Evolutionary conservation across 768 basidiomycete genomes (phyloP).

Genomic region (button mushroom (Agaricus bisporus)): DNA sequence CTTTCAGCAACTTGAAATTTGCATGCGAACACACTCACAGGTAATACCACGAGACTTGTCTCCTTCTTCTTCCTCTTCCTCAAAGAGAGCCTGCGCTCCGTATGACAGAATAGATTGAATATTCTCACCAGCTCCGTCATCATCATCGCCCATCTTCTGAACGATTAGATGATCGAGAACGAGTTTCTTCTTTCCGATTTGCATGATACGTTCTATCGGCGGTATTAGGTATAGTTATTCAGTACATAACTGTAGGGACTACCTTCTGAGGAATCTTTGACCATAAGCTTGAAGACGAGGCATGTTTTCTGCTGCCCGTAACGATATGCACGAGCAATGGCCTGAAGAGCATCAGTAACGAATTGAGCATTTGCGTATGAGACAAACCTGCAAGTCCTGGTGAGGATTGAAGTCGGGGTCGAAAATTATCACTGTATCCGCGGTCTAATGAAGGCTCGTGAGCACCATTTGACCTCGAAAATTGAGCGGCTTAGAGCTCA

Average conservation of each 20-base stretch:
- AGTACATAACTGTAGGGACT: constrained; percentile 6
- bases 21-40: constrained; percentile 37
- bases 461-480: neutral
- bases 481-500: constrained; percentile 15
- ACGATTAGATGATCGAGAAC: constrained; percentile 94
- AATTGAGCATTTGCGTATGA: neutral
- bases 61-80: constrained; percentile 45
- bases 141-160: constrained; percentile 91
- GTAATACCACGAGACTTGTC: constrained; percentile 53
- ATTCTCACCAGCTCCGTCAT: constrained; percentile 62
- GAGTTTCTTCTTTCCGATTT: constrained; percentile 92
- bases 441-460: constrained; percentile 45
- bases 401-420: constrained; percentile 99
- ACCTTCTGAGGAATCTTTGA: constrained; percentile 92
- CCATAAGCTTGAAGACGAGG: constrained; percentile 93
- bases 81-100: constrained; percentile 83
- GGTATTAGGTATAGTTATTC: neutral
- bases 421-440: constrained; percentile 89
- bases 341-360: constrained; percentile 37
- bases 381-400: constrained; percentile 84
- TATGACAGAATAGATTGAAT: constrained; percentile 86
- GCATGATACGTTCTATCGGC: constrained; percentile 75
- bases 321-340: constrained; percentile 90
- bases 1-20: neutral
- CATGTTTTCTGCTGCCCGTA: constrained; percentile 95